A percentile compares a stretch with the other conserved stretches of the same genome.
Conservation (phyloP, 441 rosid genomes). For the Hura crepitans region DNA sequence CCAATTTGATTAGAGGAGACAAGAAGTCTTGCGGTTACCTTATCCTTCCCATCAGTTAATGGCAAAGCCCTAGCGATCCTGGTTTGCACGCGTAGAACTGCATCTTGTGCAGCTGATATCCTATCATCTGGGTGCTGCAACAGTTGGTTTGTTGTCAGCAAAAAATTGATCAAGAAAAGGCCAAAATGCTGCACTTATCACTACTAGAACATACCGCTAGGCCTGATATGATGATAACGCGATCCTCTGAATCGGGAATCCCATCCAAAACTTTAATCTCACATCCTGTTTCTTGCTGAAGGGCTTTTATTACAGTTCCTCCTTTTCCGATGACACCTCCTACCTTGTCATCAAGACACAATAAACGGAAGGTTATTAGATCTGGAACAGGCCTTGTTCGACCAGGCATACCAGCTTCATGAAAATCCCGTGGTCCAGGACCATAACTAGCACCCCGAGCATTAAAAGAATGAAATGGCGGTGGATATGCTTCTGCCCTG, state of each 20-base stretch:
- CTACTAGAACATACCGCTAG: conserved; percentile 47
- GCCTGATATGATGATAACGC: conserved; percentile 61
- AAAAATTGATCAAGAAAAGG: conserved; percentile 14
- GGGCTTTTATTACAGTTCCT: conserved; percentile 51
- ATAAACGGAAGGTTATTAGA: conserved; percentile 50
- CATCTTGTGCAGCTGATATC: conserved; percentile 68
- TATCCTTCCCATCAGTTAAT: conserved; percentile 53
- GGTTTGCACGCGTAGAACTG: conserved; percentile 61
- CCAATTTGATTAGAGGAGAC: conserved; percentile 66
- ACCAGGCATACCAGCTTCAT: conserved; percentile 39
- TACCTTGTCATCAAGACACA: conserved; percentile 57
- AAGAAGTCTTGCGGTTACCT: conserved; percentile 54
- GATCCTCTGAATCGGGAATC: conserved; percentile 51
- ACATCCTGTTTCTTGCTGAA: conserved; percentile 72
- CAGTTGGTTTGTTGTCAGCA: conserved; percentile 23
- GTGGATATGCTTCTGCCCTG: conserved; percentile 32
- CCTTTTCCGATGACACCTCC: conserved; percentile 79
- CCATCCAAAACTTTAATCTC: conserved; percentile 66
- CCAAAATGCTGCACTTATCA: conserved; percentile 5
- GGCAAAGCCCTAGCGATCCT: conserved; percentile 56
- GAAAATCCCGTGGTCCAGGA: conserved; percentile 41
- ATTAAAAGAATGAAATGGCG: conserved; percentile 34
- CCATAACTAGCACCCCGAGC: conserved; percentile 41
- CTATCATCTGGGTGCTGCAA: conserved; percentile 72
- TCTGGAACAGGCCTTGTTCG: conserved; percentile 46